Evolutionary conservation across 225 moss, liverwort and hornwort genomes (phyloP), one percentile per base, ranked within the genome.

Genomic region (Bryoerythrophyllum caledonicum): DNA sequence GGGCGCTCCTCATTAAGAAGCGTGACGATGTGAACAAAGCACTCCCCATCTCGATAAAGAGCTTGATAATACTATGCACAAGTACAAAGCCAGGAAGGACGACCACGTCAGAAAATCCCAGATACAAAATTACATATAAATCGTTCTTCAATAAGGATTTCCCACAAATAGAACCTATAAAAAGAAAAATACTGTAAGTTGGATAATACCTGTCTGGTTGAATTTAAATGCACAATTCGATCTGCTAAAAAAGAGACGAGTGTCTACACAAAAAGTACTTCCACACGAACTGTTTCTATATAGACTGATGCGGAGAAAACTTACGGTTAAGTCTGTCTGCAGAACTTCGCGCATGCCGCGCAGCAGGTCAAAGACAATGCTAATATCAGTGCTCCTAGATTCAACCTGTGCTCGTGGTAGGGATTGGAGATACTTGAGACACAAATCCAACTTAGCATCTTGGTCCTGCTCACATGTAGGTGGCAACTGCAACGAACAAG

Each of bases 21-120:
- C 71, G 92, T 90, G 70, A 92, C 92, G 23, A 92, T 92, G 77
- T 90, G 90, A 43, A 90, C 90, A 85, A 92, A 92, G 80, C 92
- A 92, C 78, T 92, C 92, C 20, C 88, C 90, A 59, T 92, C 92
- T 74, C 92, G 86, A 76, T 90, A 92, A 35, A 92, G 80, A 63
- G 85, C 90, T 79, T 92, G 92, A 86, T 92, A 92, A 81, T 90
- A 90, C 92, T 92, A 76, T 49, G 65, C 66, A 79, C 60, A 73
- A 51, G 57, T 40, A 71, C 67, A 85, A 60, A 80, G 65, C 37
- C 60, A 41, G 27, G 34, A 78, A 79, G 43, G 64, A 60, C 51
- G 37, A 63, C 66, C 30, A 61, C 53, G 74, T 76, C 52, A 72
- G 61, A 30, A 60, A 56, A 54, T 69, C 26, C 24, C 58, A 68